Conservation (phyloP, 1,284 basidiomycete genomes). For the Polyporus tsugae region DNA sequence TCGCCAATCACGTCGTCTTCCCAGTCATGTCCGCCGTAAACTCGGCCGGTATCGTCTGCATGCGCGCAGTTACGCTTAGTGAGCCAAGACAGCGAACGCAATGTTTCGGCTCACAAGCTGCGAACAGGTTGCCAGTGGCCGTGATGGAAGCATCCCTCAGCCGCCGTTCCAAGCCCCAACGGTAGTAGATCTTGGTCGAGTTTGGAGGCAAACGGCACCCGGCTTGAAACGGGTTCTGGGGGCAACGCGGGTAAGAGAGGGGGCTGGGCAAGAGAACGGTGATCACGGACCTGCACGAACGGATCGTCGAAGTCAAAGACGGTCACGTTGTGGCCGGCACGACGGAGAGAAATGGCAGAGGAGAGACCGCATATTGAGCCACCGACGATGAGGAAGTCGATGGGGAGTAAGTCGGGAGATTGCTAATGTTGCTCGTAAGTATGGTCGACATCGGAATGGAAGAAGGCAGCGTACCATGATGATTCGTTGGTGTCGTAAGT, state of each 20-base stretch:
- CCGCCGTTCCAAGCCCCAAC: constrained; percentile 42
- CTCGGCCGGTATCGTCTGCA: constrained; percentile 37
- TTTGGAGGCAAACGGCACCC: constrained; percentile 42
- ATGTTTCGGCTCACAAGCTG: constrained; percentile 19
- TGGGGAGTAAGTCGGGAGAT: constrained; percentile 7
- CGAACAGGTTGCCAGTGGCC: constrained; percentile 30
- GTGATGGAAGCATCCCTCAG: constrained; percentile 29
- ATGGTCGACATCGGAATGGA: background rate
- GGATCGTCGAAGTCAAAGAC: constrained; percentile 37
- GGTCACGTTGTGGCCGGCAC: constrained; percentile 42
- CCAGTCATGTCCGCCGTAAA: constrained; percentile 37
- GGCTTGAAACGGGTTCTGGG: constrained; percentile 33
- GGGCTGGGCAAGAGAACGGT: too few species aligned
- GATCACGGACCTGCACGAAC: constrained; percentile 32
- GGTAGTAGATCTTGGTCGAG: constrained; percentile 37
- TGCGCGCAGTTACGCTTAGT: background rate
- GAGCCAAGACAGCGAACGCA: background rate
- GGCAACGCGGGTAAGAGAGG: constrained; percentile 1
- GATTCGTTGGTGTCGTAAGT: background rate
- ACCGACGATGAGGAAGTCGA: constrained; percentile 45
- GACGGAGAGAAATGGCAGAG: constrained; percentile 39
- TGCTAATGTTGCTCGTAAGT: background rate
- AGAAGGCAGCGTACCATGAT: background rate
- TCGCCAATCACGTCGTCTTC: constrained; percentile 38
- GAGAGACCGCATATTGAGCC: constrained; percentile 42